These are phyloP conservation scores for Penicillium ochrochloron DNA, from an alignment of 495 filamentous ascomycete species.

Conservation along the genomic window DNA sequence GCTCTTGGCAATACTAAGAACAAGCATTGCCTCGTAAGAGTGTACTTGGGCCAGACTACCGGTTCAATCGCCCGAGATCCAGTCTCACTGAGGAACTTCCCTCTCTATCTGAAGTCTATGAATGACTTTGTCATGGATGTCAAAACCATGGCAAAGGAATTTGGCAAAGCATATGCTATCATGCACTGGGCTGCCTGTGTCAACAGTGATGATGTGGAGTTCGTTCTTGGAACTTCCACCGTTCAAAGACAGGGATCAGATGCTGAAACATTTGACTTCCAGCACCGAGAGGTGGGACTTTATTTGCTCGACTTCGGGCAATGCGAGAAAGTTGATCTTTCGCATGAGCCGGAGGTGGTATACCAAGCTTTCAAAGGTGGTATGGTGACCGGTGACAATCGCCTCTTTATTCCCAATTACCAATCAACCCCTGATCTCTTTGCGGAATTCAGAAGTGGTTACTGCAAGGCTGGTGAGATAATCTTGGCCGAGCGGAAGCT, in stretches of 20 bases:
- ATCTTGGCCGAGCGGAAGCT: background rate
- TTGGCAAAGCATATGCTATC: background rate
- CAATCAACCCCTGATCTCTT: background rate
- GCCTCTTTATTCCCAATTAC: background rate
- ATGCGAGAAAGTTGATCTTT: background rate
- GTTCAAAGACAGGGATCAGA: background rate
- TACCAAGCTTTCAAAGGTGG: background rate
- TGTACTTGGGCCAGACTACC: background rate
- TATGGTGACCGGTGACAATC: background rate
- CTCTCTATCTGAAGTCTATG: background rate
- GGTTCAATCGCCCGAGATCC: background rate
- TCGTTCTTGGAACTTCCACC: background rate
- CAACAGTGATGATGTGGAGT: constrained; percentile 2
- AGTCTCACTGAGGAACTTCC: background rate
- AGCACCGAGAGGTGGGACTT: background rate
- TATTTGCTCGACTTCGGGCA: background rate
- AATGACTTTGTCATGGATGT: background rate
- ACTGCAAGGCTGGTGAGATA: background rate
- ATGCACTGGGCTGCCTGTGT: background rate
- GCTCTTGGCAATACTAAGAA: background rate
- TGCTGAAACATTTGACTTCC: background rate
- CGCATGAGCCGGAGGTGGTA: background rate
- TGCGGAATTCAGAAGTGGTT: background rate
- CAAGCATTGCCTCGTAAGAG: background rate
- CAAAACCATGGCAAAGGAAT: background rate